Evolutionary conservation across 768 basidiomycete species (phyloP), one percentile per base, ranked within the genome.

Genomic region (Amanita pseudoporphyria): DNA sequence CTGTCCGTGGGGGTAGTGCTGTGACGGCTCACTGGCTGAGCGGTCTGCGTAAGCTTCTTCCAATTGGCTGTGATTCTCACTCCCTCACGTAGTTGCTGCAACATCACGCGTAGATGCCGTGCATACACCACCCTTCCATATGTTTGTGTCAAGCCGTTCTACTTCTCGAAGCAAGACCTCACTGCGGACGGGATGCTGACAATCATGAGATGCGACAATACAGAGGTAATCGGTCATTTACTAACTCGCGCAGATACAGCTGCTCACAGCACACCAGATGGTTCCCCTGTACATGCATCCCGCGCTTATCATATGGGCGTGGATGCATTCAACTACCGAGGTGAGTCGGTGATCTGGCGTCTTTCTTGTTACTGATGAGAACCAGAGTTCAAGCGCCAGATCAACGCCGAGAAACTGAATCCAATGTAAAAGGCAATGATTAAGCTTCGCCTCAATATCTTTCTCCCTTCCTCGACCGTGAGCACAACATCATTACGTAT

Each of bases 391-490:
- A 67, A 66, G 57, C 52, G 42, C n/a, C 60, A 59, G 31, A 53
- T 78, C 1, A 56, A 66, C 0, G 60, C 55, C 6, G 64, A 67
- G 46, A 67, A 66, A 35, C 72, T 77, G 53, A 72, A 71, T 37
- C 56, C 60, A 0, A 55, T 53, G 5, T 77, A 78, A 52, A 55
- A 62, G 37, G 55, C 64, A 0, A 65, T 71, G 2, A 55, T 78
- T 1, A 61, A 72, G 36, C 76, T 78, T 44, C 68, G 77, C 4
- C 63, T 78, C 58, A 67, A 67, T 0, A 52, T 79, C 1, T 54
- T 79, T 0, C 76, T 26, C 73, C 77, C 0, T 78, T 79, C 53
- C 66, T 78, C 24, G 78, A 78, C 49, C 60, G 73, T 6, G 60
- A 35, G 33, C 10, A 35, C 10, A 35, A 35, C 33, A 35, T 35